Evolutionary conservation across 495 filamentous ascomycete genomes (phyloP).

Genomic region (Penicillium manginii): DNA sequence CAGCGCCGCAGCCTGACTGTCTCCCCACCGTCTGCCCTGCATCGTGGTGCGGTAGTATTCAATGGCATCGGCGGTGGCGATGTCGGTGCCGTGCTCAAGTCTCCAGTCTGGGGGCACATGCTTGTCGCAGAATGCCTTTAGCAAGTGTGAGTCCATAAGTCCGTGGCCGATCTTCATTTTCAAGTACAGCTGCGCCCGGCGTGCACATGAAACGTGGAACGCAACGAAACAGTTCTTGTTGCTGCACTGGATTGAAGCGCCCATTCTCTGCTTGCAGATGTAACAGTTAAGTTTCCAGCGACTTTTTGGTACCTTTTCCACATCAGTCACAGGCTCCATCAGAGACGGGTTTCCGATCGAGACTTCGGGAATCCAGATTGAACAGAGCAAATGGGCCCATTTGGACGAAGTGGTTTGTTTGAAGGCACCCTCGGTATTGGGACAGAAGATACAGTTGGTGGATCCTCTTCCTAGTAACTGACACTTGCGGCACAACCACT

Average conservation of each 20-base stretch:
- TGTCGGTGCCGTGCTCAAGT: conserved; percentile 77
- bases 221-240: conserved; percentile 96
- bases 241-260: conserved; percentile 96
- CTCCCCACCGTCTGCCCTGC: conserved; percentile 85
- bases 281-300: conserved; percentile 95
- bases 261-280: conserved; percentile 97
- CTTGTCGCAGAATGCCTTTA: conserved; percentile 96
- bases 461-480: conserved; percentile 91
- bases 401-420: conserved; percentile 94
- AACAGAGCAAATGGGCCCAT: conserved; percentile 96
- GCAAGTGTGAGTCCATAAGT: conserved; percentile 82
- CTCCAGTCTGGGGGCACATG: conserved; percentile 92
- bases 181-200: conserved; percentile 83
- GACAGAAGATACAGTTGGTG: conserved; percentile 97
- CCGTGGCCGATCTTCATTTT: conserved; percentile 96
- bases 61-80: conserved; percentile 66
- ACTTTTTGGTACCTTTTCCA: conserved; percentile 92
- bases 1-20: conserved; percentile 85
- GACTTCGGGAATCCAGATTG: conserved; percentile 98
- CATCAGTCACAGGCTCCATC: conserved; percentile 97
- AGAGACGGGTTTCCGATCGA: conserved; percentile 93
- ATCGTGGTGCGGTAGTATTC: conserved; percentile 87
- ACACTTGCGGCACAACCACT: conserved; percentile 98
- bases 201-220: conserved; percentile 98
- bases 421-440: conserved; percentile 96